Base-by-base conservation (phyloP, 306 rosid genomes). In the Macrotyloma uniflorum region DNA sequence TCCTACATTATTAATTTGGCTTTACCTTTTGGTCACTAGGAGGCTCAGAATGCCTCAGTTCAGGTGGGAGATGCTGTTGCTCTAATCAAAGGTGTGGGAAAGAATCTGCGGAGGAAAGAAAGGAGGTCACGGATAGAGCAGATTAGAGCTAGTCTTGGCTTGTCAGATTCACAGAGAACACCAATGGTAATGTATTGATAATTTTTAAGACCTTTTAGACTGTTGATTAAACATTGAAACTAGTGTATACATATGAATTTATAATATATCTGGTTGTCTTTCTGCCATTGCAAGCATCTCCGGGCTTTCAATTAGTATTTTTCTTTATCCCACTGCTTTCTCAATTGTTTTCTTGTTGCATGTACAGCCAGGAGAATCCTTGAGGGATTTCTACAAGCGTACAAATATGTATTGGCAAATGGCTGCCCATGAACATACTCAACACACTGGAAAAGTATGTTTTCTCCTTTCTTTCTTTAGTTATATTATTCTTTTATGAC, bases 401-500 rank as follows among this genome's bases (percentile, higher is more conserved):
- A 95, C 99, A 68, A 91, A 91, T 86, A 11, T 95, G 84, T 95
- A 95, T 89, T 95, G 99, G 99, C 98, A 95, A 88, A 95, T 95
- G 99, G 99, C 99, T n/a, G 98, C 99, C 70, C 98, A 95, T 23
- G 99, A 95, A 69, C 98, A 95, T 77, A 95, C 98, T 54, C 99
- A 95, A 82, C 99, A 95, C 85, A 93, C 98, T 68, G 98, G 98
- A 80, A 95, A 95, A 86, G 97, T 92, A 43, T 32, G 85, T 54
- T 74, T 16, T 74, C 54, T 78, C 76, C 24, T 58, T 47, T 49
- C 49, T 30, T 63, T 42, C 36, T 26, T 47, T 24, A 35, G 50
- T 62, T 26, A 36, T 19, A 18, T 15, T 49, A 33, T 58, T 49
- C 19, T 36, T 53, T 23, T 51, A 49, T 54, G 46, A 70, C 46